These are phyloP conservation scores for Cryphonectria naterciae DNA, from an alignment of 2,329 filamentous ascomycete genomes.

Conservation along the genomic window DNA sequence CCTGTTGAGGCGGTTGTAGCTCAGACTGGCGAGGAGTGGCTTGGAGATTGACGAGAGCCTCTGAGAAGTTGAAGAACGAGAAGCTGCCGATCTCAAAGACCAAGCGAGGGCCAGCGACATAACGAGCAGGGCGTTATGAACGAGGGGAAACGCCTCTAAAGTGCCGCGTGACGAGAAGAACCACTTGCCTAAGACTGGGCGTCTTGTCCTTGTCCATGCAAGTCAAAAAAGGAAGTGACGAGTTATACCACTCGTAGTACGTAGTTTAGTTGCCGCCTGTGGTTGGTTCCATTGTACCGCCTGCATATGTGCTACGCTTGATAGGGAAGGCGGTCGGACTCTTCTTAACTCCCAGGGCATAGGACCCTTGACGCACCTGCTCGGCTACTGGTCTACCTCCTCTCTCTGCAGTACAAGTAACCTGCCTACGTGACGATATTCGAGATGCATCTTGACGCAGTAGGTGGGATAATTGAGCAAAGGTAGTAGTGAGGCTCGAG, in stretches of 20 bases:
- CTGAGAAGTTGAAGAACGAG: slow-evolving; percentile 17
- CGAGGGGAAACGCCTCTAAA: background rate
- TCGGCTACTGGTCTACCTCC: background rate
- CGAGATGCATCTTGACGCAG: background rate
- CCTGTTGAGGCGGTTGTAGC: slow-evolving; percentile 6
- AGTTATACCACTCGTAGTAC: background rate
- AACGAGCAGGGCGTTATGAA: slow-evolving; percentile 9
- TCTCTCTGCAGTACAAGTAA: background rate
- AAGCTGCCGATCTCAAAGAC: slow-evolving; percentile 26
- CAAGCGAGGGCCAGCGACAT: slow-evolving; percentile 28
- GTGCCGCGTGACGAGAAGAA: slow-evolving; percentile 7
- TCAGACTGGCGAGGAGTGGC: slow-evolving; percentile 17
- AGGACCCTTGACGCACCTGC: background rate
- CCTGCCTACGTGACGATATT: background rate
- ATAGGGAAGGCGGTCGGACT: slow-evolving; percentile 7
- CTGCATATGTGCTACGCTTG: slow-evolving; percentile 2
- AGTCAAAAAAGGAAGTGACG: slow-evolving; percentile 1
- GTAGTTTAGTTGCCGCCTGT: slow-evolving; percentile 1
- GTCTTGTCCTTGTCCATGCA: slow-evolving; percentile 5
- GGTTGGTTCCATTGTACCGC: background rate
- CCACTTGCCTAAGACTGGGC: background rate
- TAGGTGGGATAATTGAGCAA: background rate
- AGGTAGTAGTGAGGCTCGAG: background rate
- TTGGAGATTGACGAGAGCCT: slow-evolving; percentile 22
- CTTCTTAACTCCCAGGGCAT: background rate